Evolutionary conservation across 2,329 filamentous ascomycete species (phyloP), one percentile per base, ranked within the genome.

Genomic region (Penicillium crustosum): DNA sequence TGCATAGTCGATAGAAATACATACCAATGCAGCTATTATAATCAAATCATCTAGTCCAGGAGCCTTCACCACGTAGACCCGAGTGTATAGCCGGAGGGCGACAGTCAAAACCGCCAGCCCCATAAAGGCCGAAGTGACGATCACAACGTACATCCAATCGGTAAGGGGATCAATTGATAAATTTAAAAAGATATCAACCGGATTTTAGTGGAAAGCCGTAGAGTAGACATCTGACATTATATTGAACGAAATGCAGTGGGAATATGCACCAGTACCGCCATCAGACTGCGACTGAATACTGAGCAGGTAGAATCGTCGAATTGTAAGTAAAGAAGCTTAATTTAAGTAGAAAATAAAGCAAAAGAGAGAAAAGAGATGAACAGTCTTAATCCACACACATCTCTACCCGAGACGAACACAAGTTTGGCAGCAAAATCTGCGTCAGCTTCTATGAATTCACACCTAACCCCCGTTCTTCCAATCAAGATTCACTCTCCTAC

Each of bases 31-130:
- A 25, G 48, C 5, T 4, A 57, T 41, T 48, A 72, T 59, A 17
- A 70, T n/a, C 36, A 67, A 27, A 57, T 73, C 70, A 57, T 73
- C 70, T 54, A 64, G 63, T 17, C 70, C 70, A 4, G 66, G 62
- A 6, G 57, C 59, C 35, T 61, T 66, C 19, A 69, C 58, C 12
- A 72, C 27, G 21, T 49, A 48, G 8, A 68, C 55, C 8, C 70
- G 58, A 21, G 68, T 66, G 27, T 57, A 68, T 33, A 73, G 42
- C 21, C 70, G 62, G 27, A 68, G 25, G 1, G 44, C 56, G 35
- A 72, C 65, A 15, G 53, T 50, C n/a, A 70, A 21, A 27, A 41
- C 49, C 2, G 70, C 55, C 44, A 70, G 38, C 1, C 29, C 27
- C 9, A 65, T 59, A 21, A 71, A 70, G 7, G 53, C 53, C 13